Percentiles rank a stretch among this genome's conserved stretches.
phyloP scores from a whole-genome alignment of 148 eudicot genomes.

The Camellia lanceoleosa region DNA sequence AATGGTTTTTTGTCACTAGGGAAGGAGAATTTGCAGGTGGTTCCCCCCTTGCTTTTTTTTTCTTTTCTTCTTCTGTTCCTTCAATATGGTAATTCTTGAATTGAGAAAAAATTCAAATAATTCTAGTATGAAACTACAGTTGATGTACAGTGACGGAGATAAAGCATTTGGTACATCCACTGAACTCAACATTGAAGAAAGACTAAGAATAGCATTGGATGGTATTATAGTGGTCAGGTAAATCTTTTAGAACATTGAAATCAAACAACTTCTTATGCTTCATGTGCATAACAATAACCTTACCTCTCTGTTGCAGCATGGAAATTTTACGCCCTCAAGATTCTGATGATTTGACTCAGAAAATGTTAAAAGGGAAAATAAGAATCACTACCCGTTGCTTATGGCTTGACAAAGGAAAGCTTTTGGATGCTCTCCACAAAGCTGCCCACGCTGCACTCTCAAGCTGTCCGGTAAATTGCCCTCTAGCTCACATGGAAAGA shows the following conservation, averaged over 20 bases:
- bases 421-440: conserved; percentile 91
- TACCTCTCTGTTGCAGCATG: conserved; percentile 59
- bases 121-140: conserved; percentile 42
- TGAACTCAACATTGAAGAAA: conserved; percentile 88
- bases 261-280: neutral
- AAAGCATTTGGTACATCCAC: conserved; percentile 95
- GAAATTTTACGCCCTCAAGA: conserved; percentile 76
- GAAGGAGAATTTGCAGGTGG: conserved; percentile 91
- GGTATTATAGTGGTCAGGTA: conserved; percentile 94
- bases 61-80: neutral
- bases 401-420: conserved; percentile 98
- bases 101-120: conserved; percentile 19
- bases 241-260: neutral
- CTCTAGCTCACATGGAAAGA: conserved; percentile 88
- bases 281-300: conserved; percentile 11
- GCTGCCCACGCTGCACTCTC: conserved; percentile 91
- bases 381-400: conserved; percentile 96
- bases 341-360: conserved; percentile 39
- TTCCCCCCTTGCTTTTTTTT: neutral
- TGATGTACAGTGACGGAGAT: conserved; percentile 98
- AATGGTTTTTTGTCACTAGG: conserved; percentile 87
- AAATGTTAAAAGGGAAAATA: conserved; percentile 72
- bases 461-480: conserved; percentile 80
- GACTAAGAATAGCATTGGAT: conserved; percentile 81
- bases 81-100: neutral